A percentile compares a stretch with the other conserved stretches of the same genome.
Conservation (phyloP, 2,329 filamentous ascomycete species). For the Fusarium zealandicum region DNA sequence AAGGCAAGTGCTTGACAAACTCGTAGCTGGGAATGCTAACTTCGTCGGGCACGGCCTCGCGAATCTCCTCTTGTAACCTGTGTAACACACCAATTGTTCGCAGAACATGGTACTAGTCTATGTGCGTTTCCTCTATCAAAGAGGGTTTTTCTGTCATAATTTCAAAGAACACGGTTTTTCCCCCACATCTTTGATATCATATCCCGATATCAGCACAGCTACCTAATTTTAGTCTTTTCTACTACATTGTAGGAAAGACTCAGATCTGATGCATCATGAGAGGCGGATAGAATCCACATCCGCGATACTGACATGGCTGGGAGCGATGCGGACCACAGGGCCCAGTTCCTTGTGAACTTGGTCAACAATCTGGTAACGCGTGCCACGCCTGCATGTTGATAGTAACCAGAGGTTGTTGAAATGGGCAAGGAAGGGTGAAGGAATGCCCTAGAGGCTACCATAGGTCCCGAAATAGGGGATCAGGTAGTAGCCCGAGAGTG, state of each 20-base stretch:
- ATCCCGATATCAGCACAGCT: no score
- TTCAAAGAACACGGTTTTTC: no score
- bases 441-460: conserved; percentile 59
- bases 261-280: no score
- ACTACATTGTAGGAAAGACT: no score
- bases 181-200: no score
- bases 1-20: conserved; percentile 76
- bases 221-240: no score
- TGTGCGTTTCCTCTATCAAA: no score
- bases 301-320: conserved; percentile 82
- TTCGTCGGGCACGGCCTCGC: conserved; percentile 67
- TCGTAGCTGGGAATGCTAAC: conserved; percentile 73
- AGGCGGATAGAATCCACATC: conserved; percentile 77
- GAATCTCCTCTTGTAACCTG: conserved; percentile 77
- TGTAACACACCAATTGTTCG: conserved; percentile 72
- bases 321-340: conserved; percentile 80
- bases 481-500: conserved; percentile 27
- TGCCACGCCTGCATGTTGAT: conserved; percentile 68
- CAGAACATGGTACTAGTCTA: conserved; percentile 75
- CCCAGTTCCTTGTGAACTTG: conserved; percentile 77
- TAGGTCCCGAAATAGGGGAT: conserved; percentile 62
- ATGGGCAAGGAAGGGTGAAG: conserved; percentile 66
- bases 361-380: conserved; percentile 70
- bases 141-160: no score
- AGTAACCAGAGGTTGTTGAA: conserved; percentile 86